These are phyloP conservation scores for Pythium dissimile DNA, from an alignment of 352 stramenopile species.

Conservation along the genomic window DNA sequence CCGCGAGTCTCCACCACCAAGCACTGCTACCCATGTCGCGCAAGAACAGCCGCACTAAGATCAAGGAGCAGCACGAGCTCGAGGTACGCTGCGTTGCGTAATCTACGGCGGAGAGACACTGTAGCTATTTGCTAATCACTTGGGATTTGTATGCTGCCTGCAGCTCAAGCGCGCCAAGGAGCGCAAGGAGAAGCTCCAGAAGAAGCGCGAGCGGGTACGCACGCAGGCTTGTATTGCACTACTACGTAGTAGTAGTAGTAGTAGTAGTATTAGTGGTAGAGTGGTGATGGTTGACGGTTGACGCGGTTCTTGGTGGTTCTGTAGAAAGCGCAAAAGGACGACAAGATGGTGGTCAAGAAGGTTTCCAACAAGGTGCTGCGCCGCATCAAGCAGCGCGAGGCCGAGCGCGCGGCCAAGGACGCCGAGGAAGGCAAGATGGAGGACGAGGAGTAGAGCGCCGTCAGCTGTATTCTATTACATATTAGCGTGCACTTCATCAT, in stretches of 20 bases:
- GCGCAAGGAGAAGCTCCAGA: constrained; percentile 31
- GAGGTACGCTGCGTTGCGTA: constrained; percentile 20
- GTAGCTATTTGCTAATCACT: background rate
- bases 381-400: constrained; percentile 28
- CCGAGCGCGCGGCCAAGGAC: constrained; percentile 27
- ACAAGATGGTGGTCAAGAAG: constrained; percentile 38
- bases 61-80: constrained; percentile 34
- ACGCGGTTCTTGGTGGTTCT: background rate
- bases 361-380: constrained; percentile 38
- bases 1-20: no score
- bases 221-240: background rate
- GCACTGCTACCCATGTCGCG: constrained; percentile 25
- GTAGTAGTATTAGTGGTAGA: background rate
- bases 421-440: constrained; percentile 17
- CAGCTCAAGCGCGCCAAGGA: constrained; percentile 29
- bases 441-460: constrained; percentile 11
- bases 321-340: constrained; percentile 26
- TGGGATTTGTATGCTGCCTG: background rate
- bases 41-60: constrained; percentile 33
- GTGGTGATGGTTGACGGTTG: background rate
- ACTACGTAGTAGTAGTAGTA: no score
- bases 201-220: constrained; percentile 30
- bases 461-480: background rate
- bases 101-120: background rate
- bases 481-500: no score